A percentile compares a stretch with the other conserved stretches of the same genome.
Evolutionary conservation across 768 basidiomycete species (phyloP).

Genomic region (Leccinum sublutescens): DNA sequence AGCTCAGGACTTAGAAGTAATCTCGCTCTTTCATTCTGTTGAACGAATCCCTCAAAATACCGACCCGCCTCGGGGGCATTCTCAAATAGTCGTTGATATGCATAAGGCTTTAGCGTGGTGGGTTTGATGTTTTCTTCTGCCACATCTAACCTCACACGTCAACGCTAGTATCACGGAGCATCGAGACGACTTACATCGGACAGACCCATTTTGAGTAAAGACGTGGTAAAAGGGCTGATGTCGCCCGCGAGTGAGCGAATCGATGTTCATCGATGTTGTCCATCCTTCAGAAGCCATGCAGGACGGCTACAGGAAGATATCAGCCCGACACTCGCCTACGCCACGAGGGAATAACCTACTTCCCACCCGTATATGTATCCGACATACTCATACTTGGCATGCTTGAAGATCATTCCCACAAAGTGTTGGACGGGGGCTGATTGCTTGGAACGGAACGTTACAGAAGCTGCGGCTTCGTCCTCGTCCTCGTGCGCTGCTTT

Average conservation of each 20-base stretch:
- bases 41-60: slow-evolving; percentile 37
- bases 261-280: slow-evolving; percentile 44
- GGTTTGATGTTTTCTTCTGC: slow-evolving; percentile 37
- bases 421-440: slow-evolving; percentile 37
- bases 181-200: slow-evolving; percentile 35
- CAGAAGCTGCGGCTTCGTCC: slow-evolving; percentile 25
- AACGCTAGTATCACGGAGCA: background rate
- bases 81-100: slow-evolving; percentile 24
- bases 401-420: slow-evolving; percentile 49
- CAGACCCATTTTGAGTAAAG: slow-evolving; percentile 34
- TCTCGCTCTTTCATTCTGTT: slow-evolving; percentile 32
- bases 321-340: background rate
- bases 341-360: slow-evolving; percentile 27
- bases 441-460: slow-evolving; percentile 27
- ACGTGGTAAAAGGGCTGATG: slow-evolving; percentile 52
- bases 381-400: slow-evolving; percentile 38
- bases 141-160: slow-evolving; percentile 28
- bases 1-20: slow-evolving; percentile 44
- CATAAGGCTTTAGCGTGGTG: slow-evolving; percentile 13
- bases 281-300: slow-evolving; percentile 44
- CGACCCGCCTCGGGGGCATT: slow-evolving; percentile 29
- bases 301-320: slow-evolving; percentile 17
- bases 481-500: slow-evolving; percentile 32
- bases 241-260: slow-evolving; percentile 38
- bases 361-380: slow-evolving; percentile 53